Evolutionary conservation across 768 basidiomycete species (phyloP).

Genomic region (Hypholoma sublateritium): DNA sequence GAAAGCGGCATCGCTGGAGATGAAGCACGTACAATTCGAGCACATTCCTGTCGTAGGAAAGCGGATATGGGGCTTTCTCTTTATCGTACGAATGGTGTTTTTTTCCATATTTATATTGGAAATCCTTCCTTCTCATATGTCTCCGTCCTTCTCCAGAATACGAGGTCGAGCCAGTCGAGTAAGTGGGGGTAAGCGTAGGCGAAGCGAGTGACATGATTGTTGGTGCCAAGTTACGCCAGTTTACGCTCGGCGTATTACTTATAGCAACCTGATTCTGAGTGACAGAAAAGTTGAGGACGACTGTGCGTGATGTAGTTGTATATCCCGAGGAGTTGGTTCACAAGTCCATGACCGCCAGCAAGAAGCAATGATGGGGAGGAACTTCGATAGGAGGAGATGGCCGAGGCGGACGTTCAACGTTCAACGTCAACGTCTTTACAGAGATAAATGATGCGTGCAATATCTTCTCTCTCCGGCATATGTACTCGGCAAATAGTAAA

Average conservation of each 20-base stretch:
- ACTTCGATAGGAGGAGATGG: slow-evolving; percentile 2
- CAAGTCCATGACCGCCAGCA: slow-evolving; percentile 1
- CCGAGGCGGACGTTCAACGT: background rate
- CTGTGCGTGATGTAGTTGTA: slow-evolving; percentile 2
- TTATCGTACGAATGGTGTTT: slow-evolving; percentile 66
- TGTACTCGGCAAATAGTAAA: background rate
- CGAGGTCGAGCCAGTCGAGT: slow-evolving; percentile 19
- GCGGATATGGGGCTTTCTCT: slow-evolving; percentile 80
- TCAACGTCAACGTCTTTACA: slow-evolving; percentile 5
- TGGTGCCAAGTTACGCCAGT: slow-evolving; percentile 1
- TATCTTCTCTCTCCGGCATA: background rate
- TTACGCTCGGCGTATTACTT: background rate
- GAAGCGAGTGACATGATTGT: slow-evolving; percentile 20
- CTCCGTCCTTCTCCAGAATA: slow-evolving; percentile 34
- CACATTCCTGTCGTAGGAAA: slow-evolving; percentile 66
- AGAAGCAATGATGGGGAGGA: slow-evolving; percentile 3
- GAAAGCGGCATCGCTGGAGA: background rate
- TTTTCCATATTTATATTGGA: slow-evolving; percentile 64
- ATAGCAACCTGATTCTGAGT: background rate
- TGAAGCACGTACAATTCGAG: slow-evolving; percentile 60
- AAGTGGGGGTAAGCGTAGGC: slow-evolving; percentile 18
- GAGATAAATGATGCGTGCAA: slow-evolving; percentile 6
- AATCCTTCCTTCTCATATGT: slow-evolving; percentile 47
- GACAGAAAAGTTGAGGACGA: background rate
- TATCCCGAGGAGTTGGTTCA: background rate